Percentiles rank a stretch among this genome's conserved stretches.
These are phyloP conservation scores for Fusarium longipes DNA, from an alignment of 2,329 filamentous ascomycete genomes.

Conservation along the genomic window DNA sequence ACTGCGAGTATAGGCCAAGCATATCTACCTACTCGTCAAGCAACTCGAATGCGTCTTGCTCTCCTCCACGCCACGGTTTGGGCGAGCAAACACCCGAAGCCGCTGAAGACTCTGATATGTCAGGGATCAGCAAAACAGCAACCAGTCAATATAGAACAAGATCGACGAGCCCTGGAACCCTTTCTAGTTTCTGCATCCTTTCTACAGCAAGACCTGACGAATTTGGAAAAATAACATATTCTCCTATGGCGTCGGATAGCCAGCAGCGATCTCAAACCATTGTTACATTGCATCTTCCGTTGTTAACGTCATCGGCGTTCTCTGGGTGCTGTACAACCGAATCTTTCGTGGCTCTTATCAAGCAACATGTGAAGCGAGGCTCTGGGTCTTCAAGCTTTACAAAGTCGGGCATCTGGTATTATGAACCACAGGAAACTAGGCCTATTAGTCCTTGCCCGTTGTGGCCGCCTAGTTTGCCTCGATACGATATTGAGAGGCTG, in stretches of 20 bases:
- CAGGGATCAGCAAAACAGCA: background rate
- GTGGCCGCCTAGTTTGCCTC: constrained; percentile 50
- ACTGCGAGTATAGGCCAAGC: constrained; percentile 18
- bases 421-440: constrained; percentile 67
- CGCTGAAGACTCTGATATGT: background rate
- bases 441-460: constrained; percentile 55
- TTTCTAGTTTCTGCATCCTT: constrained; percentile 1
- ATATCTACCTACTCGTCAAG: background rate
- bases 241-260: constrained; percentile 69
- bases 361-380: constrained; percentile 67
- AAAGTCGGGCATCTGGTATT: constrained; percentile 65
- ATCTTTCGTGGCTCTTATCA: constrained; percentile 69
- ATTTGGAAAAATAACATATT: constrained; percentile 64
- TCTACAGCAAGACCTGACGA: constrained; percentile 60
- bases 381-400: constrained; percentile 68
- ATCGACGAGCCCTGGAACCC: background rate
- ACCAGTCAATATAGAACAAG: background rate
- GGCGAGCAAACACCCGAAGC: background rate
- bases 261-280: constrained; percentile 56
- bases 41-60: background rate
- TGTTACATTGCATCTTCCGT: constrained; percentile 18
- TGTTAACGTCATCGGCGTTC: constrained; percentile 58
- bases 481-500: constrained; percentile 61
- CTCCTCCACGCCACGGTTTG: background rate
- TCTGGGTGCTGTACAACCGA: constrained; percentile 72